phyloP scores from a whole-genome alignment of 805 yeast genomes.

The Sugiyamaella valdiviana region DNA sequence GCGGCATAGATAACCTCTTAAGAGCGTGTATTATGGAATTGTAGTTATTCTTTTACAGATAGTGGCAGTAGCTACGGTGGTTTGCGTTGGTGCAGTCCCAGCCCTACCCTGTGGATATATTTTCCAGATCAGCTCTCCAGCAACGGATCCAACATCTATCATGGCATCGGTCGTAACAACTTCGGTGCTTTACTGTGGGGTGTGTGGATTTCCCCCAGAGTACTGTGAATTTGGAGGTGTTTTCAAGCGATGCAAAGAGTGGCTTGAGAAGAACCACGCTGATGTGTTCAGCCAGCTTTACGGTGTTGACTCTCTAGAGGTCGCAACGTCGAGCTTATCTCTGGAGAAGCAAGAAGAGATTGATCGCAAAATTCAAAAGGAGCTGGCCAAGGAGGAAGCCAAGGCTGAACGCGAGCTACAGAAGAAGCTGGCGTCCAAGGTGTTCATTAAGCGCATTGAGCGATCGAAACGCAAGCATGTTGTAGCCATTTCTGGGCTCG shows the following conservation, averaged over 20 bases:
- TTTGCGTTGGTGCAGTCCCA: no score
- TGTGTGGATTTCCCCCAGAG: conserved; percentile 81
- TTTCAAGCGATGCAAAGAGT: conserved; percentile 73
- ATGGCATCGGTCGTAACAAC: conserved; percentile 13
- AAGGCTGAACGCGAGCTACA: conserved; percentile 76
- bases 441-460: conserved; percentile 77
- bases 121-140: background rate
- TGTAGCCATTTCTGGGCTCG: conserved; percentile 80
- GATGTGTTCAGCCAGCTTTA: conserved; percentile 57
- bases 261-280: conserved; percentile 60
- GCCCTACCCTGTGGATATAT: background rate
- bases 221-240: conserved; percentile 87
- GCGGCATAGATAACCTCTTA: background rate
- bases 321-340: conserved; percentile 42
- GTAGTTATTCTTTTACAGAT: background rate
- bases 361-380: conserved; percentile 72
- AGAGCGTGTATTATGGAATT: background rate
- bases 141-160: background rate
- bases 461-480: conserved; percentile 85
- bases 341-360: conserved; percentile 78
- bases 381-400: conserved; percentile 66
- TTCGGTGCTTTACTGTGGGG: conserved; percentile 60
- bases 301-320: conserved; percentile 46
- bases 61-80: no score
- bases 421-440: conserved; percentile 72